Base-by-base conservation (phyloP, 2,329 filamentous ascomycete genomes). In the Penicillium sp. region DNA sequence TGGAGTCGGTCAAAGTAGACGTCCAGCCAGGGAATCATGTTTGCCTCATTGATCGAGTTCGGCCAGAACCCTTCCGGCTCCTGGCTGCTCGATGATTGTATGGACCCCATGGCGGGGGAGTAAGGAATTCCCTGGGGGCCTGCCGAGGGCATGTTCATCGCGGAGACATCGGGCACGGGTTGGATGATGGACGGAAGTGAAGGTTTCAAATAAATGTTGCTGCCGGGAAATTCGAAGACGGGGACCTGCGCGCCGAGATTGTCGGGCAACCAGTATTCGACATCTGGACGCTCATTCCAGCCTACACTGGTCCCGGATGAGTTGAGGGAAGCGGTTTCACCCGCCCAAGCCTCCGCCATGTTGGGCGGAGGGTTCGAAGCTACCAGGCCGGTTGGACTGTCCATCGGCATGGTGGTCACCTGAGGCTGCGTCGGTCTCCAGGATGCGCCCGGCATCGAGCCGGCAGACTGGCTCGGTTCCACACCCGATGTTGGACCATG, bases 1-100 rank as follows among this genome's bases (percentile, higher is more conserved):
- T 73, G 69, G 35, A 73, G 50, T 13, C 71, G 68, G 43, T 73
- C 70, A 49, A 73, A 73, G 47, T 71, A 73, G 3, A 73, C 69
- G 38, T 73, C 70, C 13, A 73, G 63, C 66, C 66, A 68, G 3
- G 65, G 66, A 25, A 68, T 64, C 64, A 73, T 64, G 24, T 67
- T 71, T 1, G 65, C 65, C 48, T 73, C 70, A 37, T 62, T 64
- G 46, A 73, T 71, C 5, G 58, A 65, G 1, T 60, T 40, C 2
- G 70, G 70, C 70, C 70, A 73, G 34, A 66, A 55, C 27, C 66
- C 59, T 7, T 57, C 58, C 41, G 11, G 46, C 12, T 53, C 60
- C 39, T 45, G 59, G 38, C 49, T 61, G 11, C 51, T 52, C 13
- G 55, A 55, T 4, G 55, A 55, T 5, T 51, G 53, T 26, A 57